A percentile compares a stretch with the other conserved stretches of the same genome.
These are phyloP conservation scores for Plasmodium sp. DNA, from an alignment of 169 alveolate genomes.

Conservation along the genomic window DNA sequence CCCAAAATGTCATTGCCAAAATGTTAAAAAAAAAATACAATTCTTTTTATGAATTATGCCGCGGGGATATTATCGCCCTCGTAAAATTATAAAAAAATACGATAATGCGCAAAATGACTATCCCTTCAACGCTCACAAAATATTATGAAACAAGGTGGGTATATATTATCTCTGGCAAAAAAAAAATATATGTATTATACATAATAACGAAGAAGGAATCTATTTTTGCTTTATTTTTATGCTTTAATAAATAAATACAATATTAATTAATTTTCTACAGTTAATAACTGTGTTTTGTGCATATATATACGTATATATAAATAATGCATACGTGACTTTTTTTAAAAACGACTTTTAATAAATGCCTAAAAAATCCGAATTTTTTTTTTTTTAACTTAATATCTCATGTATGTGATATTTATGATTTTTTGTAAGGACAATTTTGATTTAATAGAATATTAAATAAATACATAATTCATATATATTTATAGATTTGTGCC, in stretches of 20 bases:
- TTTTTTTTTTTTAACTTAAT: too few species aligned
- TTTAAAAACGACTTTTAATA: too few species aligned
- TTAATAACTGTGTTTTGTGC: not conserved
- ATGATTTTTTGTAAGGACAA: not conserved
- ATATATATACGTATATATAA: not conserved
- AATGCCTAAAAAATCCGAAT: not conserved
- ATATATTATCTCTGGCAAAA: not conserved
- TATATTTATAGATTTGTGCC: not conserved
- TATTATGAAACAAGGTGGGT: not conserved
- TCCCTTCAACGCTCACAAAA: not conserved
- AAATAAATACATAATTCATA: not conserved
- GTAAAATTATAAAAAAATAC: not conserved
- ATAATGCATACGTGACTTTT: not conserved
- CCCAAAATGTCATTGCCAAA: not conserved
- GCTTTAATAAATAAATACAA: not conserved
- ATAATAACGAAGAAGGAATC: not conserved
- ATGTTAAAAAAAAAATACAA: not conserved
- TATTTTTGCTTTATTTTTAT: not conserved
- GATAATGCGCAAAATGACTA: not conserved
- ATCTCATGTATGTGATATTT: not conserved
- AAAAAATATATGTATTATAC: not conserved
- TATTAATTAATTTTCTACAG: not conserved
- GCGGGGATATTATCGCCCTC: not conserved
- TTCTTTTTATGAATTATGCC: not conserved
- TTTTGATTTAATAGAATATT: not conserved